phyloP scores from a whole-genome alignment of 768 basidiomycete genomes.

The Russula compacta region DNA sequence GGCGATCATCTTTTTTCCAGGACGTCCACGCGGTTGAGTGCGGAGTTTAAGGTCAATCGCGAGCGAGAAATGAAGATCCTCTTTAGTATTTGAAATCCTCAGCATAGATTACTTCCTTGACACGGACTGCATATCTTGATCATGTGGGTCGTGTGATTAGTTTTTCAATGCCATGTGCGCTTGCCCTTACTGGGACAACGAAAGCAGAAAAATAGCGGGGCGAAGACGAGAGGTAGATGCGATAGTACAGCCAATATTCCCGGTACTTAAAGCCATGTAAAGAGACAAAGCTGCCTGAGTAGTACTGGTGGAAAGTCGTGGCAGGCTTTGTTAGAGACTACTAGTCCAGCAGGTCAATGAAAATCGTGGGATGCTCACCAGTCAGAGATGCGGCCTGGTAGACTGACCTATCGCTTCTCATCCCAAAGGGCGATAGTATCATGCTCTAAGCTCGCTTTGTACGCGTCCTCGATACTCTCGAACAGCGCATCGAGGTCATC shows the following conservation, averaged over 20 bases:
- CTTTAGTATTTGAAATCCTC: too few relatives aligned
- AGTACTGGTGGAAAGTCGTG: neutral
- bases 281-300: neutral
- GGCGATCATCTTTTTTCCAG: too few relatives aligned
- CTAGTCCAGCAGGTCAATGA: neutral
- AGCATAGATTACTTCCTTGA: too few relatives aligned
- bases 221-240: neutral
- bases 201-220: neutral
- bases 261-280: neutral
- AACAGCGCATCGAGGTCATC: slow-evolving; percentile 71
- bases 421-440: slow-evolving; percentile 58
- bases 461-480: slow-evolving; percentile 58
- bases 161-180: neutral
- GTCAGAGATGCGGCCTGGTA: neutral
- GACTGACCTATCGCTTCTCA: slow-evolving; percentile 43
- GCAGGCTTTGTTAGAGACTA: neutral
- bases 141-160: neutral
- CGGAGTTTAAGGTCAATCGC: too few relatives aligned
- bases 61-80: too few relatives aligned
- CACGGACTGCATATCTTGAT: too few relatives aligned
- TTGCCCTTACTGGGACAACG: neutral
- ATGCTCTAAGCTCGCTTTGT: slow-evolving; percentile 46
- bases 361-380: neutral
- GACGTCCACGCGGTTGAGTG: too few relatives aligned
- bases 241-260: neutral